These are phyloP conservation scores for Forsythia suspensa DNA, from an alignment of 257 asterid species.

Conservation along the genomic window DNA sequence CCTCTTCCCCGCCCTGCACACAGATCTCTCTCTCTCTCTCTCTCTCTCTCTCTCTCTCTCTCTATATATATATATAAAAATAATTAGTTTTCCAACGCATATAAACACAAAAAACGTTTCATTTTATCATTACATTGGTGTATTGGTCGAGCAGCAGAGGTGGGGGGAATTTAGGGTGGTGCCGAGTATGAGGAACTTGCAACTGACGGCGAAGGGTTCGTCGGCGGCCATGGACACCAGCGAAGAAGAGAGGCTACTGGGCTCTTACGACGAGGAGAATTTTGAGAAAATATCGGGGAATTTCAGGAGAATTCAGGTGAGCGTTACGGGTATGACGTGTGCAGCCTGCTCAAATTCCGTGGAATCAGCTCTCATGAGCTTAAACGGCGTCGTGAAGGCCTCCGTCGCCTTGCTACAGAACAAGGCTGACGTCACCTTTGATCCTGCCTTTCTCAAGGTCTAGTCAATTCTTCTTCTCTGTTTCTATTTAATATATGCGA, in stretches of 20 bases:
- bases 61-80: too few species aligned
- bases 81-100: too few species aligned
- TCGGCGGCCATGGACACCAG: slow-evolving; percentile 26
- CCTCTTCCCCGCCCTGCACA: too few species aligned
- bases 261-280: slow-evolving; percentile 54
- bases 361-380: slow-evolving; percentile 67
- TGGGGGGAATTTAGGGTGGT: slow-evolving; percentile 44
- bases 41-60: too few species aligned
- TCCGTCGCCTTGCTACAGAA: slow-evolving; percentile 93
- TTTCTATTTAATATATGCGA: neutral
- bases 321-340: slow-evolving; percentile 94
- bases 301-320: slow-evolving; percentile 70
- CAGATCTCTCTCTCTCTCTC: too few species aligned
- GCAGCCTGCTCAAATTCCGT: slow-evolving; percentile 96
- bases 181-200: slow-evolving; percentile 58
- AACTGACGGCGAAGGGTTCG: slow-evolving; percentile 51
- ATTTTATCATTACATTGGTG: too few species aligned
- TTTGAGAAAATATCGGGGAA: slow-evolving; percentile 11
- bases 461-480: slow-evolving; percentile 20
- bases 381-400: slow-evolving; percentile 81
- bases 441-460: slow-evolving; percentile 71
- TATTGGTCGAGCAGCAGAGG: slow-evolving; percentile 4
- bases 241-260: slow-evolving; percentile 70
- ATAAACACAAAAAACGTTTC: too few species aligned
- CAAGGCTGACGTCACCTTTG: slow-evolving; percentile 75